Conservation (phyloP, 345 rosid species). For the Aquilaria malaccensis region DNA sequence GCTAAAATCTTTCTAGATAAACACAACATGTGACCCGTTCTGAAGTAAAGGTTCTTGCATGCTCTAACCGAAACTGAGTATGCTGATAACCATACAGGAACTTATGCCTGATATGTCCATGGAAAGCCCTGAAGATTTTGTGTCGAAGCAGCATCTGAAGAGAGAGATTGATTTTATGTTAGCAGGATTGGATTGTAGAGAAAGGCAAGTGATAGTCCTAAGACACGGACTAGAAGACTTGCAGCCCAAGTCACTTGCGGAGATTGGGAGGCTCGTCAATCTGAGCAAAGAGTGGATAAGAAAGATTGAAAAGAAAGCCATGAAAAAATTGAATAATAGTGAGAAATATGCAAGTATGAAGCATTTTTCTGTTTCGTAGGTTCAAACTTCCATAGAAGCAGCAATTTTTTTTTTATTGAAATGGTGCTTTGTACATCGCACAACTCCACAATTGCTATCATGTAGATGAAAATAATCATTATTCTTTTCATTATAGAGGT, state of each 20-base stretch:
- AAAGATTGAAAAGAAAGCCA: slow-evolving; percentile 58
- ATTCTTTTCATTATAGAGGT: too few relatives aligned
- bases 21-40: too few relatives aligned
- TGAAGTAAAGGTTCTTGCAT: not conserved
- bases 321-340: slow-evolving; percentile 40
- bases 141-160: slow-evolving; percentile 51
- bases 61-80: not conserved
- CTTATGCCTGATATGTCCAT: slow-evolving; percentile 41
- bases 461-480: too few relatives aligned
- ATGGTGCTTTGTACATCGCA: too few relatives aligned
- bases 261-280: slow-evolving; percentile 52
- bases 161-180: slow-evolving; percentile 41
- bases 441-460: too few relatives aligned
- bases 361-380: slow-evolving; percentile 30
- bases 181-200: slow-evolving; percentile 52
- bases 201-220: slow-evolving; percentile 55
- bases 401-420: too few relatives aligned
- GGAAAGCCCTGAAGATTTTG: slow-evolving; percentile 39
- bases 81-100: slow-evolving; percentile 40
- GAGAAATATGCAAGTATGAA: slow-evolving; percentile 33
- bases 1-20: too few relatives aligned
- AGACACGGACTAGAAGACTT: slow-evolving; percentile 53
- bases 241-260: slow-evolving; percentile 61
- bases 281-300: slow-evolving; percentile 92
- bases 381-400: too few relatives aligned